These are phyloP conservation scores for Globisporangium cystogenes DNA, from an alignment of 352 stramenopile species.

Conservation along the genomic window DNA sequence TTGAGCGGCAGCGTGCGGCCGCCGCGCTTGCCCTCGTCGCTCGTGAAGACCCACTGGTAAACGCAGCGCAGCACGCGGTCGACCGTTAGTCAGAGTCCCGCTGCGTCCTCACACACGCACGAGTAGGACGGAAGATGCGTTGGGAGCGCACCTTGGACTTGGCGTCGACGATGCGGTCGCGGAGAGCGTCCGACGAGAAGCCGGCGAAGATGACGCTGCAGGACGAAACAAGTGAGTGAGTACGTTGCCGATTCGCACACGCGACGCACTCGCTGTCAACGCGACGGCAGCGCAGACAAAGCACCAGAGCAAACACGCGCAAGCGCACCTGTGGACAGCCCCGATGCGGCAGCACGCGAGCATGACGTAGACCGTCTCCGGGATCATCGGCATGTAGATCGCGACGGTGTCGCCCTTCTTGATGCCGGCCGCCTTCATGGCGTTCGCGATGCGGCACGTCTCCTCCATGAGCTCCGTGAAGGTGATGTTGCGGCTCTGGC, in stretches of 20 bases:
- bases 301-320: background rate
- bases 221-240: background rate
- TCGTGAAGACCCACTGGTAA: conserved; percentile 90
- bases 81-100: background rate
- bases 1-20: conserved; percentile 93
- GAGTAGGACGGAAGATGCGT: background rate
- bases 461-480: conserved; percentile 90
- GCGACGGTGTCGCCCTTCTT: conserved; percentile 89
- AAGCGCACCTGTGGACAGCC: conserved; percentile 77
- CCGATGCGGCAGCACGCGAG: conserved; percentile 97
- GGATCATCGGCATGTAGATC: conserved; percentile 99
- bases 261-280: too few species aligned
- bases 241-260: too few species aligned
- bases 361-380: conserved; percentile 97
- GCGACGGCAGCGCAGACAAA: background rate
- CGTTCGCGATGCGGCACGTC: conserved; percentile 91
- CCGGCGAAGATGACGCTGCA: conserved; percentile 96
- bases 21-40: conserved; percentile 91
- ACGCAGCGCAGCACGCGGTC: background rate
- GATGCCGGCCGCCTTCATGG: conserved; percentile 64
- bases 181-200: conserved; percentile 92
- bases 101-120: background rate
- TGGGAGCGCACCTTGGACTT: conserved; percentile 14
- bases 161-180: conserved; percentile 94
- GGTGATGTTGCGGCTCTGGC: conserved; percentile 82